A percentile compares a stretch with the other conserved stretches of the same genome.
Conservation (phyloP, 176 grass and related monocot genomes). For the Hyparrhenia diplandra region DNA sequence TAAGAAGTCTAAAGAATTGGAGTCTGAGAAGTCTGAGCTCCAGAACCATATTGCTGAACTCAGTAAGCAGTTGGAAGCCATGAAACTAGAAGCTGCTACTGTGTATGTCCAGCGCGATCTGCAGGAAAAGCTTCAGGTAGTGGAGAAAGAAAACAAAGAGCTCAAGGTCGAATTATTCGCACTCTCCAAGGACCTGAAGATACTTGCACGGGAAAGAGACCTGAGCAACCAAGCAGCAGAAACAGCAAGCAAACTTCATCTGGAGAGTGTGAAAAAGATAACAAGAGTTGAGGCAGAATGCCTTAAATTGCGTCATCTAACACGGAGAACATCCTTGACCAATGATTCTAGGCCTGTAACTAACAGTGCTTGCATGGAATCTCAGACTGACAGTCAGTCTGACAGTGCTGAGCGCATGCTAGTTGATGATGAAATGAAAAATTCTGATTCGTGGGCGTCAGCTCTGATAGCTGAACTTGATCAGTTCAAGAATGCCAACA, state of each 20-base stretch:
- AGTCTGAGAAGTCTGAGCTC: slow-evolving; percentile 49
- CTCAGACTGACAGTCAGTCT: slow-evolving; percentile 75
- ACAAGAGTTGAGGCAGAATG: slow-evolving; percentile 86
- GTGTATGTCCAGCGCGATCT: slow-evolving; percentile 32
- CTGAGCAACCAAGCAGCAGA: slow-evolving; percentile 90
- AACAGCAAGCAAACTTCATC: slow-evolving; percentile 84
- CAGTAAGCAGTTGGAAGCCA: slow-evolving; percentile 49
- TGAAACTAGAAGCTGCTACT: slow-evolving; percentile 16
- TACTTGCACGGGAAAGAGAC: slow-evolving; percentile 75
- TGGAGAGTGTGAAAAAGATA: slow-evolving; percentile 87
- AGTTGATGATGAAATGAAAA: slow-evolving; percentile 57
- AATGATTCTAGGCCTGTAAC: slow-evolving; percentile 38
- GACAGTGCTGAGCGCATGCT: slow-evolving; percentile 66
- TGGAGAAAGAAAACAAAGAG: slow-evolving; percentile 62
- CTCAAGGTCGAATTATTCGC: slow-evolving; percentile 50
- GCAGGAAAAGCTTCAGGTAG: slow-evolving; percentile 46
- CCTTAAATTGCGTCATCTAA: slow-evolving; percentile 48
- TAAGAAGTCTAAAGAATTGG: slow-evolving; percentile 47
- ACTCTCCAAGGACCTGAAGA: slow-evolving; percentile 51
- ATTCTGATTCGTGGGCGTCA: slow-evolving; percentile 73
- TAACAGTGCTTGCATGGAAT: slow-evolving; percentile 55
- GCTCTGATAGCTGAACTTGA: slow-evolving; percentile 82
- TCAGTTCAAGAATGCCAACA: slow-evolving; percentile 62
- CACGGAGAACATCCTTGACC: slow-evolving; percentile 32
- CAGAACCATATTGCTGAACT: slow-evolving; percentile 51